phyloP scores from a whole-genome alignment of 768 basidiomycete genomes.

The Fistulinella prunicolor region DNA sequence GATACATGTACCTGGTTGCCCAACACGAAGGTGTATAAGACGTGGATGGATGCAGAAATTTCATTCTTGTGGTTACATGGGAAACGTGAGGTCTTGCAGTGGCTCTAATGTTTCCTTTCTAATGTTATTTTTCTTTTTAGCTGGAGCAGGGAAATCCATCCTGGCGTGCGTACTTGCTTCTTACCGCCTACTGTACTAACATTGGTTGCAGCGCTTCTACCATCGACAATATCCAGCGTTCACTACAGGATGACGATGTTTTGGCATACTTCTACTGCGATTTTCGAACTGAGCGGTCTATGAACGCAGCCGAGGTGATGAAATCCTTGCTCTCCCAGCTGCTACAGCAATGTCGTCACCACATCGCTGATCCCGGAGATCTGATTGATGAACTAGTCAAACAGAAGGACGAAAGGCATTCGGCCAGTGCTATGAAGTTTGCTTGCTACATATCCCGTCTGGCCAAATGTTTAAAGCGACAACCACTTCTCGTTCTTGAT shows the following conservation, averaged over 20 bases:
- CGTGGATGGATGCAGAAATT: neutral
- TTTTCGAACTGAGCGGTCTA: too few relatives aligned
- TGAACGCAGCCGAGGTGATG: too few relatives aligned
- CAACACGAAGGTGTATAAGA: neutral
- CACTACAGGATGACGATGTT: neutral
- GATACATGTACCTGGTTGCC: constrained; percentile 15
- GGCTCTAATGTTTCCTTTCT: neutral
- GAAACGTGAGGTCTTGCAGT: constrained; percentile 2
- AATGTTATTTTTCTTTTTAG: neutral
- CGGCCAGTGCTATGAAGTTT: neutral
- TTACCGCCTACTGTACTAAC: neutral
- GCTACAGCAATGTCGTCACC: neutral
- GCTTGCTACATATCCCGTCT: constrained; percentile 2
- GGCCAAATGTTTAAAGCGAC: neutral
- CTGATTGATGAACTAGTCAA: constrained; percentile 1
- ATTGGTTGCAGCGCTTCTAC: constrained; percentile 6
- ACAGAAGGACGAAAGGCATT: neutral
- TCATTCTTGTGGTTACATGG: constrained; percentile 15
- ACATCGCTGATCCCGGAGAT: neutral
- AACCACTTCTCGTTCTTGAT: constrained; percentile 9
- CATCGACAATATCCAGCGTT: constrained; percentile 3
- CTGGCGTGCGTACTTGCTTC: neutral
- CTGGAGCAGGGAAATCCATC: constrained; percentile 16
- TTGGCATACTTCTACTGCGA: constrained; percentile 21
- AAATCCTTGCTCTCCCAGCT: too few relatives aligned